Evolutionary conservation across 2,329 filamentous ascomycete species (phyloP), one percentile per base, ranked within the genome.

Genomic region (Ophiostoma australiae): DNA sequence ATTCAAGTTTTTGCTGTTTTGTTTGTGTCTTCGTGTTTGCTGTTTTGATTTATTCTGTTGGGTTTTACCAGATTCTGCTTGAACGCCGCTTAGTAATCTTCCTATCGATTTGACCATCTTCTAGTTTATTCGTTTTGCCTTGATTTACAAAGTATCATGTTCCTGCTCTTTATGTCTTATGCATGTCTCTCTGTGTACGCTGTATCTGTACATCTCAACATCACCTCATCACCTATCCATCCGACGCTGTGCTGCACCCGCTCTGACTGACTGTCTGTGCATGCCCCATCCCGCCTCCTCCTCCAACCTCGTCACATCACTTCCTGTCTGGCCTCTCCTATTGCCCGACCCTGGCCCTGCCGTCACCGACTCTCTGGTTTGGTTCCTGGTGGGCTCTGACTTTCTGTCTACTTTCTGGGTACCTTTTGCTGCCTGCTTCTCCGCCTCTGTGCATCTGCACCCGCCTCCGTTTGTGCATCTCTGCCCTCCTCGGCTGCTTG

Each of bases 401-500:
- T 67, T 41, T 17, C 11, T 44, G 27, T 31, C 27, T 31, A 31
- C 27, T 31, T 31, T 31, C 27, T 31, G 27, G 27, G 27, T 31
- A 31, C 27, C 27, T 31, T 31, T 31, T 3, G 27, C 68, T 37
- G 37, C 58, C 35, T 23, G 23, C 58, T 44, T 69, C 65, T 63
- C 33, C 33, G 52, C 39, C 48, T 31, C 13, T 31, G 33, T 68
- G n/a, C 41, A 41, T 55, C 35, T 52, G 37, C 44, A 35, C 31
- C 67, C 48, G 67, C 70, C 44, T 48, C 17, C 44, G 44, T 20
- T 48, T 17, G 44, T 48, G 44, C 44, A 48, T 48, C 44, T 48
- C 15, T 69, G n/a, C 13, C 11, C n/a, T 17, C 58, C 63, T 69
- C 63, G 70, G 70, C 67, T 69, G 41, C 70, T 69, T 69, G 70